Base-by-base conservation (phyloP, 352 stramenopile species). In the Globisporangium polare region DNA sequence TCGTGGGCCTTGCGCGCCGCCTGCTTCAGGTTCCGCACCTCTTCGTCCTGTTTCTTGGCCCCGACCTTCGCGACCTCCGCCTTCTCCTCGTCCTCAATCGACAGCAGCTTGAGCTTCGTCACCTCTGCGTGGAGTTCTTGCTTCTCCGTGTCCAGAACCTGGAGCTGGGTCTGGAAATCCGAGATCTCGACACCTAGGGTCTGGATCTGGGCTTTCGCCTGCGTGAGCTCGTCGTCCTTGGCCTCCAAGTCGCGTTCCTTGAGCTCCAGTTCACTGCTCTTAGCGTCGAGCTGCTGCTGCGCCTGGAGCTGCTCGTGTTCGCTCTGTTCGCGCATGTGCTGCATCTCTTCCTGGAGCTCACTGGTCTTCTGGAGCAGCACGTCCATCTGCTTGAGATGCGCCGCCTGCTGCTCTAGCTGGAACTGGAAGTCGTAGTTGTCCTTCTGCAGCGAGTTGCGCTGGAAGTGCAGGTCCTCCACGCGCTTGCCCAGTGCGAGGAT, bases 371-470 rank as follows among this genome's bases (percentile, higher is more conserved):
- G 60, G 9, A 51, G 45, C 2, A 86, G 47, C 47, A 52, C 27
- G 3, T 78, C 67, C 72, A 86, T 78, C 22, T 90, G 71, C 45
- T 72, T 71, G 18, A 91, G 72, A 17, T 71, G 67, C 29, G 42
- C 62, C 3, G 71, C 73, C 18, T 89, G 81, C 33, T 88, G 68
- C 54, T 92, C 78, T 0, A 92, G 45, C 52, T 87, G 72, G 52
- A 75, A 82, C 58, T 92, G 82, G 12, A 90, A 74, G 27, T 86
- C 80, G 57, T 90, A 89, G 55, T 87, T 90, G 24, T 92, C 80
- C 53, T 88, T 85, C 46, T 92, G 82, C 20, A 92, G 66, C 24
- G 77, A 62, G 37, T 86, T 92, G 1, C 82, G 74, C 62, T 90
- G 82, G 59, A 78, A 90, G 41, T 89, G 80, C 29, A 92, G 56